Percentiles rank a stretch among this genome's conserved stretches.
Evolutionary conservation across 2,329 filamentous ascomycete species (phyloP).

Genomic region (Fusarium lateritium): DNA sequence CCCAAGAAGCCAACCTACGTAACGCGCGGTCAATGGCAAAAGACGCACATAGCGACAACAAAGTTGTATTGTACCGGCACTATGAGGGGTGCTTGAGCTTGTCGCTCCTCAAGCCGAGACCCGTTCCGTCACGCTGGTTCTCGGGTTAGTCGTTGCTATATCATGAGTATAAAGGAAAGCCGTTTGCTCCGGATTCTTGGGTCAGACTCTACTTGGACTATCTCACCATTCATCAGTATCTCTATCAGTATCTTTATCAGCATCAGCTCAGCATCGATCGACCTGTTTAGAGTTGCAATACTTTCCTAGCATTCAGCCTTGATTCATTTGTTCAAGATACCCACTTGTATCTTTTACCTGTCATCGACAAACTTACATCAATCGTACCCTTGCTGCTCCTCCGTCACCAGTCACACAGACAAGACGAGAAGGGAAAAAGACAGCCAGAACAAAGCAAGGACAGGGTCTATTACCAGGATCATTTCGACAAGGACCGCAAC

Average conservation of each 20-base stretch:
- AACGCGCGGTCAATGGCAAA: constrained; percentile 40
- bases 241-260: constrained; percentile 4
- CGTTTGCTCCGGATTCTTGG: constrained; percentile 48
- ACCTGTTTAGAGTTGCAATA: constrained; percentile 20
- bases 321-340: constrained; percentile 4
- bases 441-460: constrained; percentile 36
- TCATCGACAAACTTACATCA: constrained; percentile 29
- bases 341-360: constrained; percentile 23
- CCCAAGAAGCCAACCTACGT: constrained; percentile 16
- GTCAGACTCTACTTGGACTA: constrained; percentile 26
- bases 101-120: constrained; percentile 38
- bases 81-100: constrained; percentile 44
- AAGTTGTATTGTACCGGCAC: constrained; percentile 38
- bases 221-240: constrained; percentile 16
- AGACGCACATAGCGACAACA: constrained; percentile 15
- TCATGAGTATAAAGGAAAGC: constrained; percentile 48
- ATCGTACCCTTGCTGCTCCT: constrained; percentile 31
- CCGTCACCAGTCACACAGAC: constrained; percentile 40
- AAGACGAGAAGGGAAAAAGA: constrained; percentile 38
- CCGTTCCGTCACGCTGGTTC: constrained; percentile 41
- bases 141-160: constrained; percentile 29
- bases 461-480: constrained; percentile 22
- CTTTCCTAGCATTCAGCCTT: constrained; percentile 15
- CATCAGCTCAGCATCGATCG: constrained; percentile 21
- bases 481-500: constrained; percentile 28